These are phyloP conservation scores for Vitis rotundifolia DNA, from an alignment of 164 flowering plant genomes.

Conservation along the genomic window DNA sequence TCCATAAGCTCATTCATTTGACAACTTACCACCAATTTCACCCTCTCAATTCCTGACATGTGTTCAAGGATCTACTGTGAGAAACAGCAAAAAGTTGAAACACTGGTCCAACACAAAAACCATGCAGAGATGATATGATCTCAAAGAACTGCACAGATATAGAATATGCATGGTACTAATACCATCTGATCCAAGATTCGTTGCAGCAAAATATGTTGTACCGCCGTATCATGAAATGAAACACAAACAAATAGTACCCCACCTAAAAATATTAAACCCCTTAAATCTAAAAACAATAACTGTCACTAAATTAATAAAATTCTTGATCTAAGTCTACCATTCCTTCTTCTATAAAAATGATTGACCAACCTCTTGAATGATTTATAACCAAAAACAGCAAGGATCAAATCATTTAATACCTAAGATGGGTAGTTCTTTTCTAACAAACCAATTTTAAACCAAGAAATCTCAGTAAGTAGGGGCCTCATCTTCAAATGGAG, in stretches of 20 bases:
- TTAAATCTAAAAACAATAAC: background rate
- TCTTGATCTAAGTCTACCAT: background rate
- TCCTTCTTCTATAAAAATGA: background rate
- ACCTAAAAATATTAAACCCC: background rate
- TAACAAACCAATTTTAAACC: too few relatives aligned
- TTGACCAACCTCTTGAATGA: background rate
- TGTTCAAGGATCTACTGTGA: background rate
- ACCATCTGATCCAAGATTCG: background rate
- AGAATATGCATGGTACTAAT: background rate
- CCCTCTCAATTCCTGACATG: background rate
- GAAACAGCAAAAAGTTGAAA: too few relatives aligned
- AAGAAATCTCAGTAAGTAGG: too few relatives aligned
- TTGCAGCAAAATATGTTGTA: background rate
- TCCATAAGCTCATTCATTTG: background rate
- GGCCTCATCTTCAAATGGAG: background rate
- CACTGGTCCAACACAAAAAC: background rate
- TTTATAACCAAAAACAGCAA: background rate
- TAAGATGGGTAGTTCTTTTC: background rate
- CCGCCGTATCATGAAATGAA: too few relatives aligned
- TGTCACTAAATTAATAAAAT: background rate
- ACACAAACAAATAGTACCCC: background rate
- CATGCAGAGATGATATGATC: background rate
- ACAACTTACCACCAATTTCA: conserved; percentile 1
- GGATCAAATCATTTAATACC: background rate
- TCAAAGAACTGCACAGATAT: background rate